Conservation (phyloP, 2,329 filamentous ascomycete species). For the Davidsoniella eucalypti region DNA sequence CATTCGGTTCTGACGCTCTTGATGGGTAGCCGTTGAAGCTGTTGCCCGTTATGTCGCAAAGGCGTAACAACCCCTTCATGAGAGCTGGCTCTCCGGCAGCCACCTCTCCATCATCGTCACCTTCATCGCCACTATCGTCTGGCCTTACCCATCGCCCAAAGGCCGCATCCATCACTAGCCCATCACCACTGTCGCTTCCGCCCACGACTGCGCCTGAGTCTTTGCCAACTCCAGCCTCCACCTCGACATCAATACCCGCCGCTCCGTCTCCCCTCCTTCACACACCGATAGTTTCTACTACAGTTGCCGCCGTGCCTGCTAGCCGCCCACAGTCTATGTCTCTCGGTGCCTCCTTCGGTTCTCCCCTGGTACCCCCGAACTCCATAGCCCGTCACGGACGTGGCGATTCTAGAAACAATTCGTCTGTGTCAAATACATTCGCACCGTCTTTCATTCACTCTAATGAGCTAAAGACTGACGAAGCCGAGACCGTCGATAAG, state of each 20-base stretch:
- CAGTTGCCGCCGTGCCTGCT: not conserved
- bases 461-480: conserved; percentile 48
- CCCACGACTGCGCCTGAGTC: conserved; percentile 16
- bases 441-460: conserved; percentile 91
- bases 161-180: conserved; percentile 55
- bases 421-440: conserved; percentile 63
- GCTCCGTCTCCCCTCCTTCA: not conserved
- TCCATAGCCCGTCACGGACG: conserved; percentile 26
- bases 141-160: conserved; percentile 45
- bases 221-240: not conserved
- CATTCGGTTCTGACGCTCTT: not conserved
- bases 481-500: conserved; percentile 42
- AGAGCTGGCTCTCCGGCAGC: conserved; percentile 45
- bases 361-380: conserved; percentile 24
- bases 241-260: not conserved
- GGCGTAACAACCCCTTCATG: conserved; percentile 66
- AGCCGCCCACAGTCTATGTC: conserved; percentile 8
- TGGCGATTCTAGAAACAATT: conserved; percentile 47
- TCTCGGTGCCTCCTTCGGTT: conserved; percentile 27
- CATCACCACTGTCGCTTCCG: conserved; percentile 27
- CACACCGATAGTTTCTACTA: not conserved
- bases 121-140: conserved; percentile 36
- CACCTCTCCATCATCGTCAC: conserved; percentile 1
- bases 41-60: conserved; percentile 34
- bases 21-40: no score